Conservation (phyloP, 139 green algal genomes). For the Coccomyxa sp. region DNA sequence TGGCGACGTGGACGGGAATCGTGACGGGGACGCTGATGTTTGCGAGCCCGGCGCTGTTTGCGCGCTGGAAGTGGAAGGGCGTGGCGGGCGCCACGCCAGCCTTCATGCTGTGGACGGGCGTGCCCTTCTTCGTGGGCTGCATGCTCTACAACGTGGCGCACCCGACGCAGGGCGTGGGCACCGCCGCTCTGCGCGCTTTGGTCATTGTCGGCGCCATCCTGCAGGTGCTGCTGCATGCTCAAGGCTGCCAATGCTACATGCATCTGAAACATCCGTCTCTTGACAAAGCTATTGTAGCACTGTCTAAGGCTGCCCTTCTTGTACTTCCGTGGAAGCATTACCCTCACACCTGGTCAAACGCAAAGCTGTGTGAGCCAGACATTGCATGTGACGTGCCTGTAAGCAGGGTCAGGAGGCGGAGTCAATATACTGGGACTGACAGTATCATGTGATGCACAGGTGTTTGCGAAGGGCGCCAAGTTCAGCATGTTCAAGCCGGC, state of each 20-base stretch:
- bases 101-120: slow-evolving; percentile 46
- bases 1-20: slow-evolving; percentile 80
- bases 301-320: too few species aligned
- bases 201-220: slow-evolving; percentile 31
- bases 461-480: slow-evolving; percentile 81
- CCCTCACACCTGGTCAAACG: not conserved
- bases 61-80: slow-evolving; percentile 66
- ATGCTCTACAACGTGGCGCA: slow-evolving; percentile 49
- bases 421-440: too few species aligned
- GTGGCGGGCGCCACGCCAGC: slow-evolving; percentile 71
- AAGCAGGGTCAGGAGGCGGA: not conserved
- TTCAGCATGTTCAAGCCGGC: slow-evolving; percentile 92
- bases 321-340: too few species aligned
- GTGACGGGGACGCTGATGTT: slow-evolving; percentile 80
- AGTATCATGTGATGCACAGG: slow-evolving; percentile 33
- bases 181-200: slow-evolving; percentile 15
- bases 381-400: not conserved
- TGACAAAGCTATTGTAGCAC: too few species aligned
- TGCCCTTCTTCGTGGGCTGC: slow-evolving; percentile 75
- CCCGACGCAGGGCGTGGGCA: slow-evolving; percentile 1
- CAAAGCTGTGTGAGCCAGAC: not conserved
- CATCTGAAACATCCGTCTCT: too few species aligned
- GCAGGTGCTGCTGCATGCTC: too few species aligned
- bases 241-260: too few species aligned
- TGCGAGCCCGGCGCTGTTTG: slow-evolving; percentile 79